Evolutionary conservation across 345 rosid species (phyloP).

Genomic region (Eucalyptus erythrocorys): DNA sequence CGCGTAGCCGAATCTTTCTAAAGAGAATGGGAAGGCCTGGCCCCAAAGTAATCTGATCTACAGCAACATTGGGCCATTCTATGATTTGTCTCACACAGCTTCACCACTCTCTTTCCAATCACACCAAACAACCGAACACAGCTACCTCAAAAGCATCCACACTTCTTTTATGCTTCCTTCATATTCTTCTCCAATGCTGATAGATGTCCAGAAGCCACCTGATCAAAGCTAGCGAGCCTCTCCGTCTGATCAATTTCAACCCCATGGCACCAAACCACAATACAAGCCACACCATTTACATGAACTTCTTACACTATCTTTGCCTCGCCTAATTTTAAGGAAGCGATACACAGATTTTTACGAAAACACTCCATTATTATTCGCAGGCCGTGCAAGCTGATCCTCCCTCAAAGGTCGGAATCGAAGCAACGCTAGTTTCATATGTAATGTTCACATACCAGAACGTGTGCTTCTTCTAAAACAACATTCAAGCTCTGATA

Average conservation of each 20-base stretch:
- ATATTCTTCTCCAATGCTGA: not conserved
- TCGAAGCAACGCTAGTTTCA: not conserved
- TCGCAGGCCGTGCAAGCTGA: not conserved
- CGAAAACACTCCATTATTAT: not conserved
- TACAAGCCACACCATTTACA: not conserved
- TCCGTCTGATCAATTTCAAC: not conserved
- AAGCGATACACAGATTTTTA: not conserved
- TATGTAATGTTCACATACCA: not conserved
- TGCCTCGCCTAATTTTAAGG: not conserved
- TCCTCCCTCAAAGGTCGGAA: not conserved
- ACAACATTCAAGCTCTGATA: not conserved
- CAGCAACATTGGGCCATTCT: not conserved
- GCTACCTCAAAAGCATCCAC: not conserved
- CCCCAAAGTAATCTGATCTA: not conserved
- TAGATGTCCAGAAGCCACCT: not conserved
- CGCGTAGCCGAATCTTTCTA: not conserved
- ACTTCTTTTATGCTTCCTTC: not conserved
- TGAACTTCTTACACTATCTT: not conserved
- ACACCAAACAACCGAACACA: not conserved
- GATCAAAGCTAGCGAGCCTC: not conserved
- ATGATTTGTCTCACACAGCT: not conserved
- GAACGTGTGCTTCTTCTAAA: not conserved
- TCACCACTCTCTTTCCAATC: not conserved
- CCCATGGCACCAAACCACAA: not conserved
- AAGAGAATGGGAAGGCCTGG: not conserved